These are phyloP conservation scores for Saraca asoca DNA, from an alignment of 331 rosid species.

Conservation along the genomic window DNA sequence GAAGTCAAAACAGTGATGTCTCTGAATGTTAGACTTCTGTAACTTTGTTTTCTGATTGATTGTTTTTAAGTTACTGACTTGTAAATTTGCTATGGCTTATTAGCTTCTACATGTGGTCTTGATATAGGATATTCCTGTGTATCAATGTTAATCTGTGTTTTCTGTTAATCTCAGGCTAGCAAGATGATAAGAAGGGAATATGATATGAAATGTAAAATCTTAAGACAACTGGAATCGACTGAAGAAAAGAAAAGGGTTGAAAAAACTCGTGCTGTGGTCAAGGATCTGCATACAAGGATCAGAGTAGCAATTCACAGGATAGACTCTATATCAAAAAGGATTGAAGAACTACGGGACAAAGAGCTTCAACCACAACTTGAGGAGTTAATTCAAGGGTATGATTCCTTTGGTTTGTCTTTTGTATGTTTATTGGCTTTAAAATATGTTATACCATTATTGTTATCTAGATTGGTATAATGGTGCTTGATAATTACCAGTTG, in stretches of 20 bases:
- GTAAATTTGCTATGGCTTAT: neutral
- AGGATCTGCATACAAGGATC: constrained; percentile 94
- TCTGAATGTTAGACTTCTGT: neutral
- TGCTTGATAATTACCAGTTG: neutral
- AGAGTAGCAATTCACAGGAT: constrained; percentile 83
- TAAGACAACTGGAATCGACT: constrained; percentile 77
- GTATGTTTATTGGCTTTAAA: constrained; percentile 5
- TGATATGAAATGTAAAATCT: constrained; percentile 70
- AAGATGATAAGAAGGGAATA: constrained; percentile 75
- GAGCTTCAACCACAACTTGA: constrained; percentile 98
- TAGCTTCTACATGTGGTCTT: neutral
- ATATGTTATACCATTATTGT: neutral
- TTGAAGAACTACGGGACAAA: constrained; percentile 84
- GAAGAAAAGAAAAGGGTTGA: constrained; percentile 62
- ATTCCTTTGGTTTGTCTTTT: constrained; percentile 21
- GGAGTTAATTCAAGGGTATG: constrained; percentile 90
- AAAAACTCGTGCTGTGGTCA: constrained; percentile 81
- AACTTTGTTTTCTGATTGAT: neutral
- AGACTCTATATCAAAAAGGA: constrained; percentile 90
- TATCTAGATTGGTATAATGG: neutral
- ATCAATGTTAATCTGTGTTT: constrained; percentile 8
- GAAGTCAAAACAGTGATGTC: neutral
- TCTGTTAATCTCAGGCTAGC: constrained; percentile 66
- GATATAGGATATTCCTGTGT: constrained; percentile 21
- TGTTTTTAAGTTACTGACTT: neutral